Evolutionary conservation across 768 basidiomycete species (phyloP).

Genomic region (Macrolepiota dolichaula): DNA sequence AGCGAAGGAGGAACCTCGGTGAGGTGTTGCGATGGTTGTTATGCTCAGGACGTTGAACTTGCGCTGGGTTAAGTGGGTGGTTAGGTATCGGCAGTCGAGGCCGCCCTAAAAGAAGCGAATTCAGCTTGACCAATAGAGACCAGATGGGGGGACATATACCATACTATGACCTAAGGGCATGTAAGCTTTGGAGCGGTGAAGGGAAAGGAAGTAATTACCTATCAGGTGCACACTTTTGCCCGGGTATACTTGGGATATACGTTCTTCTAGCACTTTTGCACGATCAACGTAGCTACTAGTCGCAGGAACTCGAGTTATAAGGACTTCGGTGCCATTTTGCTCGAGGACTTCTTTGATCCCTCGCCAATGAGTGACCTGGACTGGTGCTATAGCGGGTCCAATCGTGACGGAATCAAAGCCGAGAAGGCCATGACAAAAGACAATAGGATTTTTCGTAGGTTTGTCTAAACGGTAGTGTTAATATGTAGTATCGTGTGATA

Average conservation of each 20-base stretch:
- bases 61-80: conserved; percentile 69
- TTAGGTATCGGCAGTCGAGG: conserved; percentile 88
- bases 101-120: conserved; percentile 56
- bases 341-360: conserved; percentile 93
- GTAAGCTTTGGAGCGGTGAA: not conserved
- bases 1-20: conserved; percentile 91
- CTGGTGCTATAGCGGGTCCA: conserved; percentile 68
- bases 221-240: conserved; percentile 88
- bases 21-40: conserved; percentile 94
- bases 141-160: conserved; percentile 40
- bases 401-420: conserved; percentile 87
- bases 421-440: conserved; percentile 94
- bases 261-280: conserved; percentile 84
- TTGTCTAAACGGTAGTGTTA: conserved; percentile 46
- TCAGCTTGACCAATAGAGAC: not conserved
- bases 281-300: conserved; percentile 86
- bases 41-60: conserved; percentile 81
- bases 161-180: conserved; percentile 59
- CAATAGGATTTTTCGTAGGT: conserved; percentile 77
- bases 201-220: conserved; percentile 32
- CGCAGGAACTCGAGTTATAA: conserved; percentile 92
- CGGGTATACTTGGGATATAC: conserved; percentile 75
- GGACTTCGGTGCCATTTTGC: conserved; percentile 82
- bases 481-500: not conserved
- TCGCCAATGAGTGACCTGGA: conserved; percentile 94